Percentiles rank a stretch among this genome's conserved stretches.
Conservation (phyloP, 2,329 filamentous ascomycete genomes). For the Aspergillus jensenii region DNA sequence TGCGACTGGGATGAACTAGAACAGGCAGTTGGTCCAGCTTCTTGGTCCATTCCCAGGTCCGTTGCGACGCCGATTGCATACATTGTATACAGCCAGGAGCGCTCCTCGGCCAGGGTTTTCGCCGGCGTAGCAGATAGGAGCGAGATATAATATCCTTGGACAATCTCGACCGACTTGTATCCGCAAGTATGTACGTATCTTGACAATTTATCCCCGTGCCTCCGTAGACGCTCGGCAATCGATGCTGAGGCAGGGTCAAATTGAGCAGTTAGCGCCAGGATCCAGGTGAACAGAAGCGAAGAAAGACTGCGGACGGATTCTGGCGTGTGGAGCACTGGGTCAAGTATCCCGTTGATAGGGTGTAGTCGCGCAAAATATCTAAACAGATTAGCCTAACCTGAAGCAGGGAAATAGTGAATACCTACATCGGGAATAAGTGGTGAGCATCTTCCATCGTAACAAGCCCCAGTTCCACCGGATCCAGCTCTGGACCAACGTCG, state of each 20-base stretch:
- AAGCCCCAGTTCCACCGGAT: constrained; percentile 30
- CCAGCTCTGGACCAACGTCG: constrained; percentile 28
- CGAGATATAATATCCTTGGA: constrained; percentile 34
- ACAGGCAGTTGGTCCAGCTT: background rate
- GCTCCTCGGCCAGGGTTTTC: constrained; percentile 25
- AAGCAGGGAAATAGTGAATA: background rate
- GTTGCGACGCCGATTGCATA: constrained; percentile 29
- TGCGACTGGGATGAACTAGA: background rate
- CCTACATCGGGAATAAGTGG: constrained; percentile 28
- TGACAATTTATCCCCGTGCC: constrained; percentile 31
- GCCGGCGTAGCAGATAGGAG: constrained; percentile 29
- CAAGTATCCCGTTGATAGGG: constrained; percentile 31
- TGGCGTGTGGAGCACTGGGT: constrained; percentile 28
- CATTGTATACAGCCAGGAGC: constrained; percentile 31
- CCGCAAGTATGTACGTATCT: constrained; percentile 28
- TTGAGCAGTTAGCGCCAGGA: constrained; percentile 30
- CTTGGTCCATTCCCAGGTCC: constrained; percentile 28
- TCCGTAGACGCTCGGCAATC: constrained; percentile 24
- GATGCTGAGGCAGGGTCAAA: constrained; percentile 23
- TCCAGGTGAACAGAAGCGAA: constrained; percentile 32
- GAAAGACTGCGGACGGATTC: constrained; percentile 28
- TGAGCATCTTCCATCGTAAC: constrained; percentile 29
- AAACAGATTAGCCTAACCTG: background rate
- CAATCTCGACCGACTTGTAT: constrained; percentile 31
- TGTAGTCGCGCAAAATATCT: constrained; percentile 31